Percentiles rank a stretch among this genome's conserved stretches.
Evolutionary conservation across 345 rosid species (phyloP).

Genomic region (Cardamine chenopodiifolia): DNA sequence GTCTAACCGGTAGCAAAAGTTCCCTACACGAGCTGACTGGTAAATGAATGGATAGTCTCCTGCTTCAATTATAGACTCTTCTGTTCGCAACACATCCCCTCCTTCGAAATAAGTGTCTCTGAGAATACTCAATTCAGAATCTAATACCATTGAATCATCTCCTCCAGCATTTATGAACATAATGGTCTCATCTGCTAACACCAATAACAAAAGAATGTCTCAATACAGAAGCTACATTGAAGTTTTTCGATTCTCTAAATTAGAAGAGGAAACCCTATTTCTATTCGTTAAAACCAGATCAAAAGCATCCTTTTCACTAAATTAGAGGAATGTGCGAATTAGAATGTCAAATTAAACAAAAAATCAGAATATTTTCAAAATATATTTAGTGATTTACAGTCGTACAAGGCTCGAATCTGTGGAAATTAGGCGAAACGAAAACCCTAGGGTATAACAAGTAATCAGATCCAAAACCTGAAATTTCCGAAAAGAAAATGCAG

Average conservation of each 20-base stretch:
- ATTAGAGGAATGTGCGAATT: background rate
- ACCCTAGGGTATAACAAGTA: slow-evolving; percentile 1
- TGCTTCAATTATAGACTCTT: slow-evolving; percentile 68
- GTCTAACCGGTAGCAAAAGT: slow-evolving; percentile 60
- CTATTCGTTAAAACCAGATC: background rate
- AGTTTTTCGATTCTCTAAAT: too few relatives aligned
- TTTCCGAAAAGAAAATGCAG: background rate
- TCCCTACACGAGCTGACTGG: slow-evolving; percentile 77
- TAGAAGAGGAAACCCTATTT: background rate
- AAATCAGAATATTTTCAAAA: background rate
- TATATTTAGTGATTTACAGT: too few relatives aligned
- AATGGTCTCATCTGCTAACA: slow-evolving; percentile 58
- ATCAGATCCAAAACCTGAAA: too few relatives aligned
- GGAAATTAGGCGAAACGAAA: background rate
- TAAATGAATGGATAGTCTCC: slow-evolving; percentile 79
- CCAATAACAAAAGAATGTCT: background rate
- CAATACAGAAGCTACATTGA: too few relatives aligned
- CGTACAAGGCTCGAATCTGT: background rate
- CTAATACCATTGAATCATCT: slow-evolving; percentile 50
- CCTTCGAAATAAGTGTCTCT: slow-evolving; percentile 66
- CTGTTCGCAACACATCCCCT: slow-evolving; percentile 73
- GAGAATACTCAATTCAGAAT: slow-evolving; percentile 49
- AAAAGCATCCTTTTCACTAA: background rate
- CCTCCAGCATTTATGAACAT: slow-evolving; percentile 86
- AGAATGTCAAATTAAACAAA: background rate